These are phyloP conservation scores for Cyanidium caldarium DNA, from an alignment of 23 red algal species.

Conservation along the genomic window DNA sequence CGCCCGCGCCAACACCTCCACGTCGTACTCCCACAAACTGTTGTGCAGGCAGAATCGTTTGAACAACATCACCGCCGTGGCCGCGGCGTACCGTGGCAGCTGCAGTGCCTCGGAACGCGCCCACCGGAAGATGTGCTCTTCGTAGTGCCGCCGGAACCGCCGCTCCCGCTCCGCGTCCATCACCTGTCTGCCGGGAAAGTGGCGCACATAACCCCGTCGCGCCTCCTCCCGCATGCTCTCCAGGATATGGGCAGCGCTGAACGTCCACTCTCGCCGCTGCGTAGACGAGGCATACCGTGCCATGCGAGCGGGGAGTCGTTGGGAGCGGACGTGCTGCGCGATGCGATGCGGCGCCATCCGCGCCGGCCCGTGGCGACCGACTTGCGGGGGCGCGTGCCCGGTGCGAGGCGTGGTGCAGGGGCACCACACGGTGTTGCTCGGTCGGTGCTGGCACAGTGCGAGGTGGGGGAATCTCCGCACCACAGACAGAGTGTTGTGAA, in stretches of 20 bases:
- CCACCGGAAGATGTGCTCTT: neutral
- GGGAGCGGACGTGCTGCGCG: no score
- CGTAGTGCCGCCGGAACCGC: neutral
- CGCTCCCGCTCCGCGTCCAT: neutral
- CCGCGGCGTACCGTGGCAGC: neutral
- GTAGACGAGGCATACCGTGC: neutral
- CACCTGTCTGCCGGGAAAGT: neutral
- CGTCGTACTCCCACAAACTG: neutral
- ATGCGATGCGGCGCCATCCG: no score
- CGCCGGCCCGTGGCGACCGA: no score
- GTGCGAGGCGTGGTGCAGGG: no score
- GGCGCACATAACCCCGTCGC: neutral
- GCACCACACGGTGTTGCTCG: no score
- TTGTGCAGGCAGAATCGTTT: constrained; percentile 4
- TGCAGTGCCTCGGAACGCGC: neutral
- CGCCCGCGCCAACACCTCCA: neutral
- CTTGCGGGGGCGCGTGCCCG: no score
- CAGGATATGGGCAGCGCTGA: neutral
- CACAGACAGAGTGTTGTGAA: no score
- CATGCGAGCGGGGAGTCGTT: no score
- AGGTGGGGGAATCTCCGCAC: no score
- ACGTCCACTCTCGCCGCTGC: neutral
- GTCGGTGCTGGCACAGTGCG: no score
- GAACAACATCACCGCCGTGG: neutral
- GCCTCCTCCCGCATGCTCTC: neutral